Base-by-base conservation (phyloP, 805 yeast species). In the Clavispora asparagi region DNA sequence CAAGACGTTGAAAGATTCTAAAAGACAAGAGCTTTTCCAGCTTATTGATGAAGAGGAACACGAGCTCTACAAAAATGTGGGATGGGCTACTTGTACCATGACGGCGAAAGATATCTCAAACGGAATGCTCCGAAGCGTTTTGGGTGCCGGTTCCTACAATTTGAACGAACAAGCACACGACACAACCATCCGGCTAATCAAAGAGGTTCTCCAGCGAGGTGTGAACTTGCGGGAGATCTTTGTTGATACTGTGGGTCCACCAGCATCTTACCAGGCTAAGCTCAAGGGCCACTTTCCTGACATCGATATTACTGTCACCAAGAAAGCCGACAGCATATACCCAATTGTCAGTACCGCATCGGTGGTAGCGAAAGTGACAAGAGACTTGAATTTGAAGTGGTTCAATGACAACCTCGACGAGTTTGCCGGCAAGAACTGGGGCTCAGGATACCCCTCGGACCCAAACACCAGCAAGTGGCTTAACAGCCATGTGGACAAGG, bases 211-310 rank as follows among this genome's bases (percentile, higher is more conserved):
- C 5, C 78, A 75, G 28, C 65, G 70, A 31, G 86, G 87, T 1
- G 83, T 87, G 7, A 76, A 79, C 35, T 60, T 94, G 6, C 74
- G 71, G 26, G 88, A 88, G 60, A 78, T 91, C 0, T 94, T 77
- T 62, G 91, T 94, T 6, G 99, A 94, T 62, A 94, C 99, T 0
- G 99, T 94, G 37, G 99, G 99, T 0, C 97, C 98, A 1, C 98
- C 99, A 12, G 78, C 66, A 1, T 71, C 84, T 31, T 94, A 94
- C 62, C 95, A 87, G 58, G 78, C 75, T 33, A 94, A 92, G 63
- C 70, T 94, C 41, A 76, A 79, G 47, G 64, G 63, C 26, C 65
- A 77, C 46, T 94, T 94, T 58, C 97, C 97, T 0, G 64, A 60
- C 0, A 67, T 87, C 19, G 77, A 76, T 49, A 77, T 94, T 27